Evolutionary conservation across 163 green algal genomes (phyloP).

Genomic region (Volvox carteri): DNA sequence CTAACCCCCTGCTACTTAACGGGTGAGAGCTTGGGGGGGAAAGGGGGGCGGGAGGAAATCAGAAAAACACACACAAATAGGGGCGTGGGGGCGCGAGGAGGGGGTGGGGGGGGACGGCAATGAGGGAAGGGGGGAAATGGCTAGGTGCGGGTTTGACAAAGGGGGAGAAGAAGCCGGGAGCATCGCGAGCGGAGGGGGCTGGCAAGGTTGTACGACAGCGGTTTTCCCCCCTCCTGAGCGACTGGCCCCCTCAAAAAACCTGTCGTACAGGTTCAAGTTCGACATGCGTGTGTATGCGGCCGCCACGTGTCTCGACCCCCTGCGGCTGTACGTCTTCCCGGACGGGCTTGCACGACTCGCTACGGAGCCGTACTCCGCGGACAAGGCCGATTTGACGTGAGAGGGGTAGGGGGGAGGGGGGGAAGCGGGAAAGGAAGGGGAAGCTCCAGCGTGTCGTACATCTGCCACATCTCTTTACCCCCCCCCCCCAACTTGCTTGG

Average conservation of each 20-base stretch:
- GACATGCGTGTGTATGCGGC: slow-evolving; percentile 84
- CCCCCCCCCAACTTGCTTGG: too few species aligned
- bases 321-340: slow-evolving; percentile 71
- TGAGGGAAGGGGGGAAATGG: too few species aligned
- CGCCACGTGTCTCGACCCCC: slow-evolving; percentile 76
- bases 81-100: too few species aligned
- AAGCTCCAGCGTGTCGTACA: too few species aligned
- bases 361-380: slow-evolving; percentile 73
- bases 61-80: too few species aligned
- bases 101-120: too few species aligned
- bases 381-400: slow-evolving; percentile 71
- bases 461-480: not conserved
- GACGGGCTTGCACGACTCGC: slow-evolving; percentile 83
- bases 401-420: not conserved
- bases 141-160: too few species aligned
- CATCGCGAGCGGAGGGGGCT: too few species aligned
- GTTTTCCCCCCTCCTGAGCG: not conserved
- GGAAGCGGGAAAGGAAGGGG: not conserved
- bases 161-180: too few species aligned
- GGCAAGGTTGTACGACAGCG: too few species aligned
- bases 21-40: slow-evolving; percentile 58
- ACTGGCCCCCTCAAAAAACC: not conserved
- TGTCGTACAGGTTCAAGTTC: slow-evolving; percentile 77
- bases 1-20: slow-evolving; percentile 72
- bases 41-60: too few species aligned